phyloP scores from a whole-genome alignment of 192 early-diverging fungal genomes.

The Diversispora epigaea region DNA sequence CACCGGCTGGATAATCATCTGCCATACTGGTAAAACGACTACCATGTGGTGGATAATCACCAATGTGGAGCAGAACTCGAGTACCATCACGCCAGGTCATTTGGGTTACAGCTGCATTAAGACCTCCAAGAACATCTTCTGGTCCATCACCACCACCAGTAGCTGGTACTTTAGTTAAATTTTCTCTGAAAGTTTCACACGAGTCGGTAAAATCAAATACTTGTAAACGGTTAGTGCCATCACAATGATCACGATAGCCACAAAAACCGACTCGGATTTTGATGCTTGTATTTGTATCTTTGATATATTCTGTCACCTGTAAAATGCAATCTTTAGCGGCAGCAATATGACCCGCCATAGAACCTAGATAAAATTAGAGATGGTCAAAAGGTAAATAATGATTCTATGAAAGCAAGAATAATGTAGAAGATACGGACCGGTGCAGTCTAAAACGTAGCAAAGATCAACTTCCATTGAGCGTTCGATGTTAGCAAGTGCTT shows the following conservation, averaged over 20 bases:
- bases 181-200: neutral
- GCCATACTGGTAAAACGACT: neutral
- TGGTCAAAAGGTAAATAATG: neutral
- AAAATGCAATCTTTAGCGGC: conserved; percentile 30
- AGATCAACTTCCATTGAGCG: too few relatives aligned
- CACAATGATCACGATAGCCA: conserved; percentile 30
- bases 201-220: conserved; percentile 1
- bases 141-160: conserved; percentile 2
- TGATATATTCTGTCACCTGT: conserved; percentile 14
- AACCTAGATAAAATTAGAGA: neutral
- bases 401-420: neutral
- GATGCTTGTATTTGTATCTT: conserved; percentile 13
- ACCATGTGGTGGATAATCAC: conserved; percentile 33
- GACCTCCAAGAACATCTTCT: conserved; percentile 25
- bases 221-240: neutral
- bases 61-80: conserved; percentile 30
- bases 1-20: conserved; percentile 29
- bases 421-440: neutral
- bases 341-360: conserved; percentile 9
- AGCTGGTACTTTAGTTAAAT: neutral
- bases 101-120: conserved; percentile 24
- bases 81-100: conserved; percentile 15
- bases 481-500: too few relatives aligned
- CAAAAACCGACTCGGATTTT: conserved; percentile 27
- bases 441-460: neutral